These are phyloP conservation scores for Haplosporangium sp. DNA, from an alignment of 371 early-diverging fungal genomes.

Conservation along the genomic window DNA sequence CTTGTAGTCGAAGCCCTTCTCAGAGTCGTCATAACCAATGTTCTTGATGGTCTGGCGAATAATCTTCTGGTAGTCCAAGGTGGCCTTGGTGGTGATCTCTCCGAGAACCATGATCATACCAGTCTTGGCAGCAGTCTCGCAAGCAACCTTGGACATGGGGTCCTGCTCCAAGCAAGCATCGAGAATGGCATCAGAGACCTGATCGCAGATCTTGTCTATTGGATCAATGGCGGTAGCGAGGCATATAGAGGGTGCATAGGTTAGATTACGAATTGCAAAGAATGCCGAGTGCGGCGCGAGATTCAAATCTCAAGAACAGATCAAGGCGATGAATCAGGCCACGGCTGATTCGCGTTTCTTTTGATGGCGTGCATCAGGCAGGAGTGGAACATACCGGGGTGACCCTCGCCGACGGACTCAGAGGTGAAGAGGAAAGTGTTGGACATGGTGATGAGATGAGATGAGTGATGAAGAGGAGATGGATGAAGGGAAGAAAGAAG, in stretches of 20 bases:
- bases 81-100: constrained; percentile 99
- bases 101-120: constrained; percentile 99
- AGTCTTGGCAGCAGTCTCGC: constrained; percentile 99
- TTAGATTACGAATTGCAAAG: neutral
- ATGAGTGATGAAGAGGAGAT: constrained; percentile 9
- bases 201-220: constrained; percentile 99
- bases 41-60: constrained; percentile 97
- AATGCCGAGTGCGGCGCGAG: neutral
- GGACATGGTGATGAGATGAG: constrained; percentile 58
- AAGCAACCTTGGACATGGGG: constrained; percentile 98
- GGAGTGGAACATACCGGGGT: constrained; percentile 80
- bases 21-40: constrained; percentile 98
- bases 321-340: neutral
- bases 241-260: neutral
- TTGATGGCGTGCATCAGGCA: neutral
- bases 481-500: constrained; percentile 7
- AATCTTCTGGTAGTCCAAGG: constrained; percentile 97
- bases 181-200: constrained; percentile 98
- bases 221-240: neutral
- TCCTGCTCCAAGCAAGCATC: constrained; percentile 98
- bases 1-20: constrained; percentile 99
- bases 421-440: constrained; percentile 97
- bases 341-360: neutral
- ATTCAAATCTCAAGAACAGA: neutral
- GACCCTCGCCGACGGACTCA: constrained; percentile 99